Evolutionary conservation across 371 early-diverging fungal genomes (phyloP).

Genomic region (Mucor mucedo): DNA sequence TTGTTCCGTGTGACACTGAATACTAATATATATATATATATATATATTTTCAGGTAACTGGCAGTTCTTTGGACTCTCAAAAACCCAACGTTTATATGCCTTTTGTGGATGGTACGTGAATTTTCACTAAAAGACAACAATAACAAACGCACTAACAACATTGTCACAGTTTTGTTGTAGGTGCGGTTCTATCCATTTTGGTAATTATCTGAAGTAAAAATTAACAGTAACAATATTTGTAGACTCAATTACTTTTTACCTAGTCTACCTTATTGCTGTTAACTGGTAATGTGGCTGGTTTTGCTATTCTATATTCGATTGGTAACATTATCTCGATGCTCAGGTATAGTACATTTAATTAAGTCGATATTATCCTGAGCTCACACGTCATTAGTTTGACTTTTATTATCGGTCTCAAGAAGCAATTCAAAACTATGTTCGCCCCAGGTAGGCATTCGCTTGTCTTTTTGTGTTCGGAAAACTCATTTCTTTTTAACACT

Average conservation of each 20-base stretch:
- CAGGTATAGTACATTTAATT: conserved; percentile 48
- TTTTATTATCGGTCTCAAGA: conserved; percentile 86
- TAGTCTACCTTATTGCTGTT: conserved; percentile 72
- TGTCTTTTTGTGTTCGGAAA: background rate
- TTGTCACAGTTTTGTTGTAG: conserved; percentile 64
- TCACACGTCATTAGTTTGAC: conserved; percentile 67
- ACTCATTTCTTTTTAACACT: background rate
- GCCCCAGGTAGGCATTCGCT: conserved; percentile 61
- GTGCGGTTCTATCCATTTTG: conserved; percentile 76
- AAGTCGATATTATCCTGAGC: background rate
- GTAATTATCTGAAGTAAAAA: conserved; percentile 42
- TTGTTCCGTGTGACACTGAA: background rate
- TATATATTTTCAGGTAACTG: conserved; percentile 38
- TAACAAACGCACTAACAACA: background rate
- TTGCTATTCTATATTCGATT: conserved; percentile 89
- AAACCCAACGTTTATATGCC: conserved; percentile 88
- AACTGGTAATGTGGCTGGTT: conserved; percentile 61
- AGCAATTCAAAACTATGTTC: conserved; percentile 86
- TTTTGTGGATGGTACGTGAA: conserved; percentile 76
- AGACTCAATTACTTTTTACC: background rate
- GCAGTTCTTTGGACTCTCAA: conserved; percentile 64
- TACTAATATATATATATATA: no score
- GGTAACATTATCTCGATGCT: conserved; percentile 88
- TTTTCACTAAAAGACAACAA: background rate
- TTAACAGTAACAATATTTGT: conserved; percentile 1